Percentiles rank a stretch among this genome's conserved stretches.
phyloP scores from a whole-genome alignment of 441 rosid genomes.

The Corymbia calophylla region DNA sequence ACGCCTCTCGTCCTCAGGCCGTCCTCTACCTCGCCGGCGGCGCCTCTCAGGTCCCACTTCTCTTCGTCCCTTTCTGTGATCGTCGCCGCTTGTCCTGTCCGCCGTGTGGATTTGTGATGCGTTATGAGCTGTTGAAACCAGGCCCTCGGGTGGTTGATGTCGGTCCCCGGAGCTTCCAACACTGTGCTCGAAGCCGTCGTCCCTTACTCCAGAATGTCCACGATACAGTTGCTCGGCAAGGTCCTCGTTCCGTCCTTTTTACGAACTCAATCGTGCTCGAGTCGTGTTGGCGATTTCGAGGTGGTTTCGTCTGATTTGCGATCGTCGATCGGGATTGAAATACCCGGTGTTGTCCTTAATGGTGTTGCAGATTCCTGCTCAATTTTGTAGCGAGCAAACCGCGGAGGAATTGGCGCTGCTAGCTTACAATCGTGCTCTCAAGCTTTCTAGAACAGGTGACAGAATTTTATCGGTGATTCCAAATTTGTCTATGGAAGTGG shows the following conservation, averaged over 20 bases:
- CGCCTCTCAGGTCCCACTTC: constrained; percentile 62
- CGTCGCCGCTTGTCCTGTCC: neutral
- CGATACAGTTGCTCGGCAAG: constrained; percentile 65
- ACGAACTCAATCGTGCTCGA: neutral
- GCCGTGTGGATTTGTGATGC: neutral
- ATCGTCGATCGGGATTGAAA: neutral
- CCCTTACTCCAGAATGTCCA: constrained; percentile 65
- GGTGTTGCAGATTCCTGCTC: constrained; percentile 44
- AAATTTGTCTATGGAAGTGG: neutral
- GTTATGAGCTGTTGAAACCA: constrained; percentile 1
- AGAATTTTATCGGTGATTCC: neutral
- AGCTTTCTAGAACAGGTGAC: constrained; percentile 71
- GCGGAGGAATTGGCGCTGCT: constrained; percentile 70
- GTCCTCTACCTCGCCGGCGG: constrained; percentile 86
- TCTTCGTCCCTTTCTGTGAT: neutral
- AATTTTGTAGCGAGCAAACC: constrained; percentile 46
- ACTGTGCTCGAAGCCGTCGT: constrained; percentile 80
- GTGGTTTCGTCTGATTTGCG: neutral
- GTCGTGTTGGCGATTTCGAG: neutral
- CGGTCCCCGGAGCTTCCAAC: constrained; percentile 84
- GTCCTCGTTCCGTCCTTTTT: constrained; percentile 19
- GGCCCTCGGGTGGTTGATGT: constrained; percentile 76
- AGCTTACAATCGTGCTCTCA: constrained; percentile 87
- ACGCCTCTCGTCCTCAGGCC: constrained; percentile 59
- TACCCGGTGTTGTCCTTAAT: neutral